Base-by-base conservation (phyloP, 345 rosid species). In the Bruguiera sexangula region DNA sequence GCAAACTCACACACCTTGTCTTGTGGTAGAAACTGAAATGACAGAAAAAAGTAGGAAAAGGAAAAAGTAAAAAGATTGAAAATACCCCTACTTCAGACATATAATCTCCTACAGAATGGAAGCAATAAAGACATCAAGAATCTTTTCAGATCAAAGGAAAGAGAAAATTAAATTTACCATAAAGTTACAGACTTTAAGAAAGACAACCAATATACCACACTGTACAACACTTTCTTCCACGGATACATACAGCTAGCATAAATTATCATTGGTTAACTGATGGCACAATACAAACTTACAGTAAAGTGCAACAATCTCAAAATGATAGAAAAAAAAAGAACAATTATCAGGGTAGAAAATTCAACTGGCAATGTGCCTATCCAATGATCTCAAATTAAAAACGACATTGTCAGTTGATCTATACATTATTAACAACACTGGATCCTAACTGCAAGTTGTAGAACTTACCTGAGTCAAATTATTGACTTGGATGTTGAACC, bases 1-100 rank as follows among this genome's bases (percentile, higher is more conserved):
- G 96, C 98, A 73, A 94, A 94, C 76, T 94, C 97, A 67, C 96
- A 91, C 30, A 91, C 97, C 76, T 96, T 77, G 72, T 94, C 98
- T 82, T 94, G 98, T 0, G 98, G 98, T 56, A 94, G 74, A 79
- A 94, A 94, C 82, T 87, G 74, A 52, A 66, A 62, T 32, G n/a
- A 56, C 67, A 52, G 63, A 52, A 22, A n/a, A 20, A 22, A 22
- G 39, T 39, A 34, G 24, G 16, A 54, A 46, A 15, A 60, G 58
- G 19, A 7, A 51, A 48, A 50, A 63, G 29, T 3, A 52, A 39
- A 9, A 48, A 60, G 65, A 63, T 29, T 48, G 48, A 27, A 70
- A 10, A 31, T 58, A 32, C 48, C 24, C 30, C 59, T 22, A 31
- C 24, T 34, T 18, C 19, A 65, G 61, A 27, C 27, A 46, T 36